Evolutionary conservation across 148 eudicot genomes (phyloP).

Genomic region (Heliosperma pusillum): DNA sequence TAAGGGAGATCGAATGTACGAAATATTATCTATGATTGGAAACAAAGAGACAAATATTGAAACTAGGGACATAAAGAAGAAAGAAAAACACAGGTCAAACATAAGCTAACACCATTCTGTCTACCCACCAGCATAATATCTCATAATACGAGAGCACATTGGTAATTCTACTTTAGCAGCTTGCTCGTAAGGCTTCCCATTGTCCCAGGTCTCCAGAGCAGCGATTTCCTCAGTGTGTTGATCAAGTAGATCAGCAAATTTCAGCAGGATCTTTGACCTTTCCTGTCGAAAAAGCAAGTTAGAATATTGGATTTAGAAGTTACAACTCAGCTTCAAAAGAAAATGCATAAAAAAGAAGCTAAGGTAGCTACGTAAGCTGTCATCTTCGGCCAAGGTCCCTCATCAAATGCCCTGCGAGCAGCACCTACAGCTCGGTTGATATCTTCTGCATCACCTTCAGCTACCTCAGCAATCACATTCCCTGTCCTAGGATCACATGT

Average conservation of each 20-base stretch:
- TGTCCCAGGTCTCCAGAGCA: slow-evolving; percentile 82
- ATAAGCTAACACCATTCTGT: not conserved
- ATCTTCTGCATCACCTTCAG: slow-evolving; percentile 78
- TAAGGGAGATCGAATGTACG: not conserved
- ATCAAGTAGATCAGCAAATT: slow-evolving; percentile 66
- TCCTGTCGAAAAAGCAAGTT: slow-evolving; percentile 34
- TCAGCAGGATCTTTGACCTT: slow-evolving; percentile 48
- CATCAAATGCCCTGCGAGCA: slow-evolving; percentile 76
- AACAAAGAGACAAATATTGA: not conserved
- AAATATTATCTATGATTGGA: not conserved
- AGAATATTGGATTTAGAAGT: not conserved
- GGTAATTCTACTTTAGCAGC: slow-evolving; percentile 59
- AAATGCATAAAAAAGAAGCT: not conserved
- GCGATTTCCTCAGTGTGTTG: slow-evolving; percentile 69
- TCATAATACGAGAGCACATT: slow-evolving; percentile 48
- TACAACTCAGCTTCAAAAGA: not conserved
- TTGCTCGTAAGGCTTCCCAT: slow-evolving; percentile 68
- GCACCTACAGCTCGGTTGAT: slow-evolving; percentile 65
- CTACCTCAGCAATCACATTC: slow-evolving; percentile 68
- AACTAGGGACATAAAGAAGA: not conserved
- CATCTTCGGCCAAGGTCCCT: slow-evolving; percentile 87
- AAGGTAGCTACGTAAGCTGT: slow-evolving; percentile 54
- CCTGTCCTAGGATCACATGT: slow-evolving; percentile 77
- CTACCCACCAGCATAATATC: slow-evolving; percentile 66
- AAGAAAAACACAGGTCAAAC: not conserved